Percentiles rank a stretch among this genome's conserved stretches.
These are phyloP conservation scores for Candida sphagnicola DNA, from an alignment of 805 yeast genomes.

Conservation along the genomic window DNA sequence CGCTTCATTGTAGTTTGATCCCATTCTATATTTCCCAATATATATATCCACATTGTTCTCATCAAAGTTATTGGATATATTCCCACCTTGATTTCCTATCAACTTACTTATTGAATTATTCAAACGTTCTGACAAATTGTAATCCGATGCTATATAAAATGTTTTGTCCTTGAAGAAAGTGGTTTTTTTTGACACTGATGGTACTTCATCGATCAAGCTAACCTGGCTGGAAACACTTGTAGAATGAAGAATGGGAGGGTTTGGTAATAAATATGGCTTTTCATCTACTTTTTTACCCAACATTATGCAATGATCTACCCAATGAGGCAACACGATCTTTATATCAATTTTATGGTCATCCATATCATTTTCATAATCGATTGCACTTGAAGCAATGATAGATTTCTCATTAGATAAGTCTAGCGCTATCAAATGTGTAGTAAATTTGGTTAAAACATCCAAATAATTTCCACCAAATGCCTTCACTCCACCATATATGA, in stretches of 20 bases:
- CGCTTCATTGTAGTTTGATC: conserved; percentile 50
- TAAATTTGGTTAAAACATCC: conserved; percentile 58
- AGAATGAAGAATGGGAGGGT: conserved; percentile 12
- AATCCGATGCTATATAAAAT: conserved; percentile 54
- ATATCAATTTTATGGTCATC: conserved; percentile 37
- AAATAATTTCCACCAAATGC: conserved; percentile 76
- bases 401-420: conserved; percentile 54
- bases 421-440: conserved; percentile 73
- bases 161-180: conserved; percentile 39
- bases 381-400: conserved; percentile 46
- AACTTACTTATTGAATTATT: conserved; percentile 37
- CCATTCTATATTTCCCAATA: conserved; percentile 61
- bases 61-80: conserved; percentile 23
- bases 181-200: not conserved
- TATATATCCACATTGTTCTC: conserved; percentile 32
- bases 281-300: conserved; percentile 50
- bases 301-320: conserved; percentile 73
- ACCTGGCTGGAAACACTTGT: conserved; percentile 4
- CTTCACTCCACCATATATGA: conserved; percentile 61
- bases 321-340: conserved; percentile 67
- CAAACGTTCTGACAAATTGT: conserved; percentile 46
- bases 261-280: conserved; percentile 46
- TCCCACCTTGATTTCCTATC: conserved; percentile 55
- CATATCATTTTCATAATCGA: conserved; percentile 9
- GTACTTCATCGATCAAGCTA: conserved; percentile 1